Evolutionary conservation across 139 green algal species (phyloP).

Genomic region (Mychonastes homosphaera): DNA sequence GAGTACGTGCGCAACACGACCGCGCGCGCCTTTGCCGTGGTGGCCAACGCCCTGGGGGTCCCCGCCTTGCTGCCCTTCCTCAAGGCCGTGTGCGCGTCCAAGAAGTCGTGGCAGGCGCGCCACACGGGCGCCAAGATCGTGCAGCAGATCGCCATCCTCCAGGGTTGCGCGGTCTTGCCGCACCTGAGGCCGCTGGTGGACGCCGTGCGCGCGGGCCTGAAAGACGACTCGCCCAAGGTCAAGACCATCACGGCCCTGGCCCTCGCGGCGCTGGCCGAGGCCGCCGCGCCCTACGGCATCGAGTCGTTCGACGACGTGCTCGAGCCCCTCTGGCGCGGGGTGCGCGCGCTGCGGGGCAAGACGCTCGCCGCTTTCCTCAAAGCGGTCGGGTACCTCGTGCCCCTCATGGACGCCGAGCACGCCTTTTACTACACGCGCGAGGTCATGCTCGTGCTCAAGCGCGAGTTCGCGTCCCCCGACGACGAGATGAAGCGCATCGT

Average conservation of each 20-base stretch:
- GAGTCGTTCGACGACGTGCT: constrained; percentile 98
- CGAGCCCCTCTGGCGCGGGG: constrained; percentile 96
- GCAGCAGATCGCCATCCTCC: constrained; percentile 97
- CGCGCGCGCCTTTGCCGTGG: constrained; percentile 78
- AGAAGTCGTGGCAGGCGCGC: constrained; percentile 94
- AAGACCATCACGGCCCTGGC: constrained; percentile 94
- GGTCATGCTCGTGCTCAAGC: constrained; percentile 91
- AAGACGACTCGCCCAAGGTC: too few species aligned
- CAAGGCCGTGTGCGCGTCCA: constrained; percentile 93
- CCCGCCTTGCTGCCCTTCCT: constrained; percentile 95
- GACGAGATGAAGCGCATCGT: constrained; percentile 99
- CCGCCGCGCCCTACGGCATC: constrained; percentile 90
- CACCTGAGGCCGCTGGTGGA: constrained; percentile 93
- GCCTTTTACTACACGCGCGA: constrained; percentile 96
- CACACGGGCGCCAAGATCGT: constrained; percentile 99
- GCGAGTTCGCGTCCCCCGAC: constrained; percentile 96
- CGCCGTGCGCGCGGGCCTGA: constrained; percentile 89
- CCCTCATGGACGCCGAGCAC: constrained; percentile 97
- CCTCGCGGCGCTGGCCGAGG: constrained; percentile 90
- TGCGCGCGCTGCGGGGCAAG: constrained; percentile 39
- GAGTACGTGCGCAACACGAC: constrained; percentile 98
- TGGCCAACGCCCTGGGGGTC: constrained; percentile 91
- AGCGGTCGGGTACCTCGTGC: constrained; percentile 95
- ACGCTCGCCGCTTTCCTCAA: constrained; percentile 84
- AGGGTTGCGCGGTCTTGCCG: constrained; percentile 93